Conservation (phyloP, 129 eudicot genomes). For the Smallanthus sonchifolius region DNA sequence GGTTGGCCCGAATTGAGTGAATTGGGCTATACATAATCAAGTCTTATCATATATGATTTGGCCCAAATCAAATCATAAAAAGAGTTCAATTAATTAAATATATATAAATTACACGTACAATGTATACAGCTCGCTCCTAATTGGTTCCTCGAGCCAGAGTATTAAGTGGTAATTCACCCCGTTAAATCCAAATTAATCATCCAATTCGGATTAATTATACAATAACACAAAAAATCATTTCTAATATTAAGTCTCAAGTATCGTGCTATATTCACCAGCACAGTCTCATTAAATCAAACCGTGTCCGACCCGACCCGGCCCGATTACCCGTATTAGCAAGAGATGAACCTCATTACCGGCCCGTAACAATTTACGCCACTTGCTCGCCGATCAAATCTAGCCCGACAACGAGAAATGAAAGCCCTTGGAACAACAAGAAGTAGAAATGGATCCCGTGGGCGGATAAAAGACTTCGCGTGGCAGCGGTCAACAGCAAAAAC, state of each 20-base stretch:
- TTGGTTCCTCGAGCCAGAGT: slow-evolving; percentile 34
- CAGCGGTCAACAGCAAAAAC: slow-evolving; percentile 74
- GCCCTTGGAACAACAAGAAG: slow-evolving; percentile 82
- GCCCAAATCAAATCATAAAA: not conserved
- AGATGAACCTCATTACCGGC: slow-evolving; percentile 6
- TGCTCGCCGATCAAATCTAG: slow-evolving; percentile 90
- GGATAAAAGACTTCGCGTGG: slow-evolving; percentile 75
- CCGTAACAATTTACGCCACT: slow-evolving; percentile 22
- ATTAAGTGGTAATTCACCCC: slow-evolving; percentile 22
- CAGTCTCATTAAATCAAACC: slow-evolving; percentile 6
- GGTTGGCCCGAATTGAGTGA: not conserved
- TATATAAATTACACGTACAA: slow-evolving; percentile 30
- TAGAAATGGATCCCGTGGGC: slow-evolving; percentile 93
- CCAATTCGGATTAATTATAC: slow-evolving; percentile 39
- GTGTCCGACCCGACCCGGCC: slow-evolving; percentile 2
- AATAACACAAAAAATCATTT: slow-evolving; percentile 20
- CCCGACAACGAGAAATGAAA: slow-evolving; percentile 78
- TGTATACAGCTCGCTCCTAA: slow-evolving; percentile 37
- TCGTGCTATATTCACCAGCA: slow-evolving; percentile 26
- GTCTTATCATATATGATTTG: not conserved
- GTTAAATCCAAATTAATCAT: slow-evolving; percentile 28
- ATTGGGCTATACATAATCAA: not conserved
- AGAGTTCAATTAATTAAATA: slow-evolving; percentile 14
- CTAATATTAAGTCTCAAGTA: slow-evolving; percentile 25
- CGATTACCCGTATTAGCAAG: not conserved